Evolutionary conservation across 139 green algal species (phyloP).

Genomic region (Eudorina sp.): DNA sequence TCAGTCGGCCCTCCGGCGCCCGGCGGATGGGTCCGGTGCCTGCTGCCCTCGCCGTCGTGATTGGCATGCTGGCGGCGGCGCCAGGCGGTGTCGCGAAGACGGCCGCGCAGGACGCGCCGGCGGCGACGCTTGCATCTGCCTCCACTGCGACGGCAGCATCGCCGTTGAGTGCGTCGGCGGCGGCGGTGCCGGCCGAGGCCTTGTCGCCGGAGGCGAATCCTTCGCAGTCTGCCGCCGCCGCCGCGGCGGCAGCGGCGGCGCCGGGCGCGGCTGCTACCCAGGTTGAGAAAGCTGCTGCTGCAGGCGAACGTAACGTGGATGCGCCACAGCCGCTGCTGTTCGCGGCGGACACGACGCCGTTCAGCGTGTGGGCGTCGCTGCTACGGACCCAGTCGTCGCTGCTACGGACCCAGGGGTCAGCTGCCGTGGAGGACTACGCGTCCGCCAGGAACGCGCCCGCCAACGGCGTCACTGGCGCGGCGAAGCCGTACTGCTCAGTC

Average conservation of each 20-base stretch:
- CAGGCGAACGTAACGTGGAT: too few relatives aligned
- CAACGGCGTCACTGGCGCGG: too few relatives aligned
- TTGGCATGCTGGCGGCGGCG: neutral
- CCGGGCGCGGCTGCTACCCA: neutral
- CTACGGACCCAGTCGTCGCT: neutral
- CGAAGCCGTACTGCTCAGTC: neutral
- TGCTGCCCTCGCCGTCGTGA: neutral
- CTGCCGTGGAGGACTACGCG: too few relatives aligned
- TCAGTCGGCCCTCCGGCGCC: slow-evolving; percentile 14
- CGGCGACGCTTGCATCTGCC: too few relatives aligned
- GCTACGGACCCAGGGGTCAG: neutral
- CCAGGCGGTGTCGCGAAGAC: neutral
- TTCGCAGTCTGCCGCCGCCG: neutral
- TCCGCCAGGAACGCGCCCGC: too few relatives aligned
- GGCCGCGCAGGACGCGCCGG: too few relatives aligned
- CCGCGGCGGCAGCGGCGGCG: neutral
- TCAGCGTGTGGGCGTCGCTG: neutral
- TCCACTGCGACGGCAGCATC: neutral
- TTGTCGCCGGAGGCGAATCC: neutral
- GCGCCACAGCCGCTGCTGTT: too few relatives aligned
- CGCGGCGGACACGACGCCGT: neutral
- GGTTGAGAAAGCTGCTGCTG: neutral
- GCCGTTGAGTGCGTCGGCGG: neutral
- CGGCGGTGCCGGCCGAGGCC: neutral
- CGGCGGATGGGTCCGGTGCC: neutral